Evolutionary conservation across 495 filamentous ascomycete genomes (phyloP), one percentile per base, ranked within the genome.

Genomic region (Penicillium diatomitis): DNA sequence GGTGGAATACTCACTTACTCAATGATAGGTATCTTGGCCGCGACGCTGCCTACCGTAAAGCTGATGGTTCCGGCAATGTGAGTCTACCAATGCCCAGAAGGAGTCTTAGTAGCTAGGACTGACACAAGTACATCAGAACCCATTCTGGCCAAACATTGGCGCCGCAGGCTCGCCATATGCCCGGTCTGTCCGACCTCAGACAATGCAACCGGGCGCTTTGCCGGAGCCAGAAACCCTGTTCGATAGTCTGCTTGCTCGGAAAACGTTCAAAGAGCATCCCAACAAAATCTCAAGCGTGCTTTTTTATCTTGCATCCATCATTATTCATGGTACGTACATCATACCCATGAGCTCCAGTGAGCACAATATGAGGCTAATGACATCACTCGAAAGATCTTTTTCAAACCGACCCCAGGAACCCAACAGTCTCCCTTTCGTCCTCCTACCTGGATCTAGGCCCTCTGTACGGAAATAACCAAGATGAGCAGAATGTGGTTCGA

Each of bases 281-380:
- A 90, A 86, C 57, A 85, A 86, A 53, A 83, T 95, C 12, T 95
- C 89, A 1, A 91, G 86, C 57, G 76, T 95, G 47, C 69, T 96
- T 8, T 96, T 90, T 74, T 90, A 96, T 54, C 79, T 90, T 61
- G 90, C 88, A 5, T 86, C 82, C 10, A 87, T 95, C 47, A 90
- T 96, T 51, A 95, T 92, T 57, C 90, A 96, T 54, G 85, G 82
- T 74, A 61, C 34, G 36, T 35, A 4, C 9, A 33, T 6, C 28
- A 5, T 12, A 4, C 0, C 43, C 12, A 28, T 32, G 32, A 32
- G 12, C 20, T 20, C 20, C 20, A 20, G 20, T 20, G 20, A 20
- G 20, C 20, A 20, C 20, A 20, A 20, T 20, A 20, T 20, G 20
- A 20, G 20, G 20, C 20, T 20, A 20, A 20, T 20, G 20, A 20